These are phyloP conservation scores for Cruciata laevipes DNA, from an alignment of 257 asterid genomes.

Conservation along the genomic window DNA sequence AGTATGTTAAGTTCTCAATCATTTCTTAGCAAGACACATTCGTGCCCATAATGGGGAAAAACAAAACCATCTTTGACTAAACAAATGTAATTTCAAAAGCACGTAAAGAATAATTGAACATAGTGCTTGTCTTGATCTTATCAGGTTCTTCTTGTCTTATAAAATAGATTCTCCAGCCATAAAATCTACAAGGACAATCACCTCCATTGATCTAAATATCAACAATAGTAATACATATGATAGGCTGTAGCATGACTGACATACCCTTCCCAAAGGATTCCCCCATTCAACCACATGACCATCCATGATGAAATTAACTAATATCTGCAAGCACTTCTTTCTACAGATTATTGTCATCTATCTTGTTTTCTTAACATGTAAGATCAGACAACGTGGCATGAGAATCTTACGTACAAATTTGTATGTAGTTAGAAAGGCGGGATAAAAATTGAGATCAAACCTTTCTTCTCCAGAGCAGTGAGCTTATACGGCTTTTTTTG, in stretches of 20 bases:
- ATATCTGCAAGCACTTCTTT: neutral
- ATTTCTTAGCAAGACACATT: neutral
- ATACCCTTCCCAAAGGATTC: neutral
- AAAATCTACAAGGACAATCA: neutral
- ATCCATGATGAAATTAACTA: neutral
- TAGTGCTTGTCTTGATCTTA: slow-evolving; percentile 1
- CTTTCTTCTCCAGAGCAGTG: neutral
- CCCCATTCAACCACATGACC: neutral
- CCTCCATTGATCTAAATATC: neutral
- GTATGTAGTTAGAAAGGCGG: neutral
- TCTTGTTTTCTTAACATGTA: neutral
- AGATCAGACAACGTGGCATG: neutral
- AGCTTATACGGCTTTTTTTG: neutral
- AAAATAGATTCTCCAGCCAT: neutral
- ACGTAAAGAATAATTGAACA: neutral
- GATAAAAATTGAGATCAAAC: neutral
- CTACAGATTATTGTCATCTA: no score
- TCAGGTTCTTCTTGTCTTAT: neutral
- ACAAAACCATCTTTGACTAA: neutral
- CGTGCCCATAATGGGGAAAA: neutral
- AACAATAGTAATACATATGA: neutral
- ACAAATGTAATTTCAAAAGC: neutral
- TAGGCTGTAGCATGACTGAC: neutral
- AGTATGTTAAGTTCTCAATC: neutral
- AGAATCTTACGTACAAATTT: neutral